phyloP scores from a whole-genome alignment of 1,284 basidiomycete species.

The Termitomyces sp. region DNA sequence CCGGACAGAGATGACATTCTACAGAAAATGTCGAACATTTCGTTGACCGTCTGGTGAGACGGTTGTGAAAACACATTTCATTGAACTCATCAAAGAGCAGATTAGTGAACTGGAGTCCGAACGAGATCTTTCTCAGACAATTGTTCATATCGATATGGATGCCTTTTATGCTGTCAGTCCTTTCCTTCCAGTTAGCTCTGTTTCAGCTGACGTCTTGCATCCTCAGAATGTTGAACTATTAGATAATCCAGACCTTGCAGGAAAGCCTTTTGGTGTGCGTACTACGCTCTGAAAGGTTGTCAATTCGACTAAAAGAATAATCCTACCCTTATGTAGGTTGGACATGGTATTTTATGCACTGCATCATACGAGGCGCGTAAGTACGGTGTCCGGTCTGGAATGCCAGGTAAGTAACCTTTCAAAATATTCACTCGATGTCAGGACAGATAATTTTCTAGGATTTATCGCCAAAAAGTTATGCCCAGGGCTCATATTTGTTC shows the following conservation, averaged over 20 bases:
- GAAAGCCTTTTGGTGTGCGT: conserved; percentile 85
- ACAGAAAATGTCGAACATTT: conserved; percentile 48
- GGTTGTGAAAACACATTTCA: not conserved
- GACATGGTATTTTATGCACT: conserved; percentile 75
- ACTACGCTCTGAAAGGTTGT: conserved; percentile 3
- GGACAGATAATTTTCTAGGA: conserved; percentile 31
- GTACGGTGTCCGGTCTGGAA: conserved; percentile 84
- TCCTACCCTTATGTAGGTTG: conserved; percentile 43
- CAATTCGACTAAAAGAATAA: not conserved
- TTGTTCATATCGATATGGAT: conserved; percentile 88
- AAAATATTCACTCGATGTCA: not conserved
- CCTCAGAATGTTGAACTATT: conserved; percentile 71
- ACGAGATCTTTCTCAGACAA: conserved; percentile 77
- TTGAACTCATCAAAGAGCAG: conserved; percentile 32
- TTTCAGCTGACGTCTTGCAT: conserved; percentile 23
- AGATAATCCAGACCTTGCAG: conserved; percentile 71
- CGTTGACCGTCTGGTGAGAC: conserved; percentile 47
- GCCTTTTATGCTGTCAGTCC: conserved; percentile 50
- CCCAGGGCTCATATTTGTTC: conserved; percentile 81
- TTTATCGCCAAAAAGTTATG: conserved; percentile 94
- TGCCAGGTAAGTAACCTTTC: conserved; percentile 56
- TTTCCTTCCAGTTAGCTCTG: not conserved
- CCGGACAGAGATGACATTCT: not conserved
- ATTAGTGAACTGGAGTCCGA: conserved; percentile 70
- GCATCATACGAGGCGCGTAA: conserved; percentile 91